phyloP scores from a whole-genome alignment of 164 flowering plant genomes.

The Akebia trifoliata region DNA sequence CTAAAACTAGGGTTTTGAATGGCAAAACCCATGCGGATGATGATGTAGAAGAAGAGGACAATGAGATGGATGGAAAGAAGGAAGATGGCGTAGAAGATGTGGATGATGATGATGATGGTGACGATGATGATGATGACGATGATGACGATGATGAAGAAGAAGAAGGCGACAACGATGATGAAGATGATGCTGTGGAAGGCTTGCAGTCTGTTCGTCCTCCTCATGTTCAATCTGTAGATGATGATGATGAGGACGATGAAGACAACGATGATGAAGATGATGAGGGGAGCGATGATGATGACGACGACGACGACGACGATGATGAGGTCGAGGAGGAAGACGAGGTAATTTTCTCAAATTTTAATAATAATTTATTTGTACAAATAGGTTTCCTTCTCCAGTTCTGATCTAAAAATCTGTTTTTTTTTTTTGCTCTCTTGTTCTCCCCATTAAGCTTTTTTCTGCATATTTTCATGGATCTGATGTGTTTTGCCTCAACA shows the following conservation, averaged over 20 bases:
- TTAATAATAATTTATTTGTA: no score
- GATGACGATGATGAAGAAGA: constrained; percentile 14
- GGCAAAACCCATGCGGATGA: constrained; percentile 25
- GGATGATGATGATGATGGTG: constrained; percentile 17
- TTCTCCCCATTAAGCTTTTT: no score
- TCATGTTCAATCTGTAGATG: constrained; percentile 21
- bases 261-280: constrained; percentile 34
- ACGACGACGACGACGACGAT: constrained; percentile 37
- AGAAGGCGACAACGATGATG: neutral
- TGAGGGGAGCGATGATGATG: constrained; percentile 34
- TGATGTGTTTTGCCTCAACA: no score
- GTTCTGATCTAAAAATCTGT: no score
- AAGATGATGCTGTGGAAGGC: constrained; percentile 3
- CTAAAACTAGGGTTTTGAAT: constrained; percentile 27
- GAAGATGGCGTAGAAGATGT: constrained; percentile 28
- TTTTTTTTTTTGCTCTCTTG: no score
- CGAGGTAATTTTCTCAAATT: neutral
- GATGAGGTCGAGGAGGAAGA: constrained; percentile 23
- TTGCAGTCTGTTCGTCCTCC: constrained; percentile 3
- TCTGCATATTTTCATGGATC: no score
- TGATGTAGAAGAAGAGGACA: constrained; percentile 23
- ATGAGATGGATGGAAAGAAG: constrained; percentile 15
- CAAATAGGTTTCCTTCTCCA: no score
- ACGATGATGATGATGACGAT: constrained; percentile 11
- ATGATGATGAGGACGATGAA: constrained; percentile 38